These are phyloP conservation scores for Saccharomyces pastorianus DNA, from an alignment of 1,139 yeast genomes.

Conservation along the genomic window DNA sequence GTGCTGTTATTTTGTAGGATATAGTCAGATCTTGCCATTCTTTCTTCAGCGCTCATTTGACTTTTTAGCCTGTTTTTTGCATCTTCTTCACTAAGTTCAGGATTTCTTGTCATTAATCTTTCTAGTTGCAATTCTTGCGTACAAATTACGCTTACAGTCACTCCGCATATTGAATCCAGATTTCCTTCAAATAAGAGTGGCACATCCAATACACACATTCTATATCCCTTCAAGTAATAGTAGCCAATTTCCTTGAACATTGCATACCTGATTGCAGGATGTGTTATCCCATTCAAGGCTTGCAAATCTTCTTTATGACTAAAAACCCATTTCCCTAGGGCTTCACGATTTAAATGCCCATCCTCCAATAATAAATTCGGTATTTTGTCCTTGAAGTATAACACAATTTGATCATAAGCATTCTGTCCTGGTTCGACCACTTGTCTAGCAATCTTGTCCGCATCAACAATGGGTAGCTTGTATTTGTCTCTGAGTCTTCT, in stretches of 20 bases:
- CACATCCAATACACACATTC: slow-evolving; percentile 71
- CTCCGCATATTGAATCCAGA: slow-evolving; percentile 64
- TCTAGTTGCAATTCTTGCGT: slow-evolving; percentile 48
- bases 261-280: slow-evolving; percentile 75
- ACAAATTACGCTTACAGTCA: slow-evolving; percentile 59
- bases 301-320: slow-evolving; percentile 49
- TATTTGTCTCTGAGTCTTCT: slow-evolving; percentile 44
- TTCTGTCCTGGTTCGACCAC: slow-evolving; percentile 73
- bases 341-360: slow-evolving; percentile 55
- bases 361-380: slow-evolving; percentile 50
- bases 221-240: slow-evolving; percentile 47
- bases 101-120: slow-evolving; percentile 59
- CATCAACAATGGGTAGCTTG: slow-evolving; percentile 64
- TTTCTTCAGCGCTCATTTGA: slow-evolving; percentile 62
- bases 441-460: slow-evolving; percentile 79
- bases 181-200: slow-evolving; percentile 83
- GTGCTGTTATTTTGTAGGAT: slow-evolving; percentile 58
- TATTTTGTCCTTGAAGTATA: slow-evolving; percentile 47
- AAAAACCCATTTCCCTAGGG: slow-evolving; percentile 73
- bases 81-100: slow-evolving; percentile 56
- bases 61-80: slow-evolving; percentile 64
- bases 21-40: slow-evolving; percentile 54
- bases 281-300: slow-evolving; percentile 67
- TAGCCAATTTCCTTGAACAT: slow-evolving; percentile 50
- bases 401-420: slow-evolving; percentile 61